Evolutionary conservation across 176 grass and related monocot species (phyloP).

Genomic region (Avena insularis): DNA sequence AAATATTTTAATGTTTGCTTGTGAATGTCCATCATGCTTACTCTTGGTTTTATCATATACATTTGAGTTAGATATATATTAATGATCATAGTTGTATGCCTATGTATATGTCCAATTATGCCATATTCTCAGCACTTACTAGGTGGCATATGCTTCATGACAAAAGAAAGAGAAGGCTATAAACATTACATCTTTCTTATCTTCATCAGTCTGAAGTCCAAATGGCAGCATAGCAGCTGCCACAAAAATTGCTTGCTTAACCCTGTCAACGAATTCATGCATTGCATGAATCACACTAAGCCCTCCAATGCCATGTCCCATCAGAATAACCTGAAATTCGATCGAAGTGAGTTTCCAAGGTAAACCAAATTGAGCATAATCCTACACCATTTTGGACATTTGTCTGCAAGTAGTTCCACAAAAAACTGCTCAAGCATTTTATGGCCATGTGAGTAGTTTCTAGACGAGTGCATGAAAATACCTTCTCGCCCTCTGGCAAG

Average conservation of each 20-base stretch:
- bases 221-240: slow-evolving; percentile 77
- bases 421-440: not conserved
- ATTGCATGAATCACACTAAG: slow-evolving; percentile 67
- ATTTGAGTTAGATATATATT: not conserved
- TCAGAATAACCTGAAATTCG: slow-evolving; percentile 54
- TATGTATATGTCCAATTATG: not conserved
- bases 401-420: not conserved
- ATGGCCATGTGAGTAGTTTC: slow-evolving; percentile 7
- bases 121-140: slow-evolving; percentile 19
- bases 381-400: not conserved
- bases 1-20: slow-evolving; percentile 4
- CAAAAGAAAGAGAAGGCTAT: slow-evolving; percentile 11
- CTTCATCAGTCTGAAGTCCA: slow-evolving; percentile 64
- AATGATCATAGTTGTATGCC: not conserved
- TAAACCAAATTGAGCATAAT: slow-evolving; percentile 5
- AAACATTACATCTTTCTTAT: slow-evolving; percentile 60
- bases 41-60: not conserved
- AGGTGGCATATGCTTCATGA: not conserved
- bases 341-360: not conserved
- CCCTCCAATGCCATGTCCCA: slow-evolving; percentile 67
- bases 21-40: not conserved
- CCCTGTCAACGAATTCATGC: slow-evolving; percentile 57
- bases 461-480: slow-evolving; percentile 16
- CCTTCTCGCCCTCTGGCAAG: slow-evolving; percentile 35
- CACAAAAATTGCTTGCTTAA: slow-evolving; percentile 59